Base-by-base conservation (phyloP, 2,329 filamentous ascomycete genomes). In the Lomentospora prolificans region DNA sequence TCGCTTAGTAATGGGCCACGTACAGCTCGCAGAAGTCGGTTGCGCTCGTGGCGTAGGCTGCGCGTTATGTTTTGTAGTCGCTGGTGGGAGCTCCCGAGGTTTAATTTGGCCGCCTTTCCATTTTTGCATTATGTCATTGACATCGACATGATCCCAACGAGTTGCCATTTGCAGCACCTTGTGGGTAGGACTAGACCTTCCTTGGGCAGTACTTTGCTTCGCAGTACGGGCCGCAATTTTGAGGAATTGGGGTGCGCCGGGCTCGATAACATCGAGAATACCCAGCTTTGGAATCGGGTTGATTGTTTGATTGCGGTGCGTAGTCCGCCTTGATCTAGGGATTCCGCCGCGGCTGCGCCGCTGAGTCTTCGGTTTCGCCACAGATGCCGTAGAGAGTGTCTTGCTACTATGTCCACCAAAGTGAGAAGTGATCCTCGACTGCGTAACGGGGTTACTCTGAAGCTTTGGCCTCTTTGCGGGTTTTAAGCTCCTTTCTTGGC, bases 81-180 rank as follows among this genome's bases (percentile, higher is more conserved):
- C 41, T 5, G 58, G 51, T 5, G 30, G 30, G 7, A 33, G 12
- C 30, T 33, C 7, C 12, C 50, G 55, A 41, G 55, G 50, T 28
- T 69, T 67, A 14, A 82, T 80, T 17, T 67, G 72, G 3, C 79
- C 80, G n/a, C 64, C 65, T 61, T 69, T 79, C 83, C 83, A 86
- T 53, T 77, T 69, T 36, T 72, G 68, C 22, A 86, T 66, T 8
- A 79, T 70, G 6, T 72, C 72, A 8, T 75, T 68, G 1, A 75
- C 81, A 63, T 85, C 82, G 17, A 81, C 59, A 58, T 84, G 81
- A 62, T 86, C 83, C 60, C 71, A 70, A n/a, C 80, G 75, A 28
- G 74, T 82, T 22, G 79, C 80, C n/a, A 86, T 69, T 56, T 76
- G 74, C 58, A 86, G 82, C n/a, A 70, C 65, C 62, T 86, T 86